Evolutionary conservation across 495 filamentous ascomycete genomes (phyloP).

Genomic region (Durotheca rogersii): DNA sequence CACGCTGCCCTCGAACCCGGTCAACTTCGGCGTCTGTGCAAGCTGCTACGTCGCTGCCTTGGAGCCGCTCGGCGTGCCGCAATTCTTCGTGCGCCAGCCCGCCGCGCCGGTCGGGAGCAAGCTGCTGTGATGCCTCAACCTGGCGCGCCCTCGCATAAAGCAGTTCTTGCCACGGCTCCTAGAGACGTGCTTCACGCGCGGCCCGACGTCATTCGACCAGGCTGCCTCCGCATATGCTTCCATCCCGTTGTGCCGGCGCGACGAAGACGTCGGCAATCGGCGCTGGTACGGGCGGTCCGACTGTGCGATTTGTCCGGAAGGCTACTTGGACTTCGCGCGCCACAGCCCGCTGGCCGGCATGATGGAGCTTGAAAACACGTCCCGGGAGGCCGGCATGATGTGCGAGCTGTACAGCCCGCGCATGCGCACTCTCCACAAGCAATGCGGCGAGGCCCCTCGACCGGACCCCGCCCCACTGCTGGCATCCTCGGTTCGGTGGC

Average conservation of each 20-base stretch:
- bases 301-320: slow-evolving; percentile 44
- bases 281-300: slow-evolving; percentile 42
- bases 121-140: slow-evolving; percentile 27
- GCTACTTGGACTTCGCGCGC: slow-evolving; percentile 38
- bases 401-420: slow-evolving; percentile 43
- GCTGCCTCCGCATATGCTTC: slow-evolving; percentile 28
- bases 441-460: slow-evolving; percentile 35
- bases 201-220: slow-evolving; percentile 16
- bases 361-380: slow-evolving; percentile 29
- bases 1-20: slow-evolving; percentile 31
- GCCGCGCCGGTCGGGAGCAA: slow-evolving; percentile 5
- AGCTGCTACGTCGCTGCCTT: slow-evolving; percentile 38
- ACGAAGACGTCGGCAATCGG: slow-evolving; percentile 30
- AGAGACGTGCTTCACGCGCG: slow-evolving; percentile 19
- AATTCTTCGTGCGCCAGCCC: slow-evolving; percentile 29
- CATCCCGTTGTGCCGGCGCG: slow-evolving; percentile 34
- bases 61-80: slow-evolving; percentile 30
- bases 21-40: slow-evolving; percentile 37
- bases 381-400: slow-evolving; percentile 29
- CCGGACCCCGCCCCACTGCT: slow-evolving; percentile 15
- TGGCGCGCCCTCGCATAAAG: slow-evolving; percentile 14
- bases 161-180: slow-evolving; percentile 25
- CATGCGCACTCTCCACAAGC: slow-evolving; percentile 34
- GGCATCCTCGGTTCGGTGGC: slow-evolving; percentile 18
- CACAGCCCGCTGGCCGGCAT: slow-evolving; percentile 30